phyloP scores from a whole-genome alignment of 176 grass and related monocot species.

The Oryza meyeriana region DNA sequence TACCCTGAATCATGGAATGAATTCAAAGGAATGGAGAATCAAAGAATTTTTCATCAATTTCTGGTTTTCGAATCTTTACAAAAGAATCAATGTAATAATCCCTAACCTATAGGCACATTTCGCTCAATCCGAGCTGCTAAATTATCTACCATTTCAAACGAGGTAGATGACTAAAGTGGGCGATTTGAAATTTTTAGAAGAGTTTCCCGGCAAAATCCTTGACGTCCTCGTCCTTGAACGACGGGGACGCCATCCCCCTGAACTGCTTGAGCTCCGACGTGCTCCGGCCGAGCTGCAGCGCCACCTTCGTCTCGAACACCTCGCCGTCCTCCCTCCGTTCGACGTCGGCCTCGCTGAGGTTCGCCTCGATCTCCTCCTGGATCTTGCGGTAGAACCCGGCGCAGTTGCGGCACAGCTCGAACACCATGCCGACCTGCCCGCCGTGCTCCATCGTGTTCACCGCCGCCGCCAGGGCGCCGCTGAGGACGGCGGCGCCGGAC shows the following conservation, averaged over 20 bases:
- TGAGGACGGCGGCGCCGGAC: neutral
- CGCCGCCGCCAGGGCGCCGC: slow-evolving; percentile 37
- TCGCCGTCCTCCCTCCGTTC: slow-evolving; percentile 53
- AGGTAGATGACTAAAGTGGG: neutral
- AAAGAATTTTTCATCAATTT: slow-evolving; percentile 12
- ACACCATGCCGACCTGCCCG: slow-evolving; percentile 60
- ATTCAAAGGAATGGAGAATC: neutral
- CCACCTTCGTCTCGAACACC: slow-evolving; percentile 48
- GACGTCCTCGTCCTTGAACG: slow-evolving; percentile 29
- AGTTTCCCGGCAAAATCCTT: slow-evolving; percentile 44
- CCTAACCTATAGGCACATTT: neutral
- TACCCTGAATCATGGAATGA: neutral
- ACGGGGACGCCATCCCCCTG: slow-evolving; percentile 31
- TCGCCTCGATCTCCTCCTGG: slow-evolving; percentile 38
- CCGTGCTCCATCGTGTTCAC: slow-evolving; percentile 60
- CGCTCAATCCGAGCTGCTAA: neutral
- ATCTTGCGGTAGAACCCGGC: slow-evolving; percentile 45
- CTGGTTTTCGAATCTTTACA: neutral
- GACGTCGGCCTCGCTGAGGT: slow-evolving; percentile 23
- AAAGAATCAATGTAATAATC: neutral
- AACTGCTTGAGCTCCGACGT: slow-evolving; percentile 36
- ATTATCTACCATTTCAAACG: neutral
- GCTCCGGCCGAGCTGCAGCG: slow-evolving; percentile 44
- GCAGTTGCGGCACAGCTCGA: slow-evolving; percentile 54
- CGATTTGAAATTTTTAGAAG: neutral